Base-by-base conservation (phyloP, 352 stramenopile genomes). In the Globisporangium carolinianum region DNA sequence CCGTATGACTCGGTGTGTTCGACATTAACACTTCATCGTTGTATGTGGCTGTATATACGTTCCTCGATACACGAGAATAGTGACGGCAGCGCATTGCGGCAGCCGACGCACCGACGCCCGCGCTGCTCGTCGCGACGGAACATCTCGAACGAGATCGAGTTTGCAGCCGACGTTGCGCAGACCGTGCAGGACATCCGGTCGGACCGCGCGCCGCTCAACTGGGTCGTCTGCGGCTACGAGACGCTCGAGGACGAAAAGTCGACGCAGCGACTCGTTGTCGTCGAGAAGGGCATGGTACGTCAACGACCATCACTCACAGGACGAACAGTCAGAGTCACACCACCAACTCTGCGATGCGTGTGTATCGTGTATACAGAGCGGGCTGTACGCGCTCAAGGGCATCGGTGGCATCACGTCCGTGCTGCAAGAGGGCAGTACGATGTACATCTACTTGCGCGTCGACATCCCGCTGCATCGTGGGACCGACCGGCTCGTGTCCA, bases 401-500 rank as follows among this genome's bases (percentile, higher is more conserved):
- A 78, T 95, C 38, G 83, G 81, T 18, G 86, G 86, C 11, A 93
- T 95, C 61, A 88, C 69, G 4, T 81, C 69, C 0, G 72, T 83
- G 9, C 47, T 93, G 36, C 76, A 90, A 51, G 81, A 91, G 57
- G 82, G 76, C 11, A 76, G 68, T 49, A 92, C 84, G 14, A 94
- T 94, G 84, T 95, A 95, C 69, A 87, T 95, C 71, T 95, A 95
- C 63, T 64, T 95, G 8, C 82, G 84, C n/a, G 81, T 95, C 11
- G 86, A 95, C 60, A 76, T 95, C 38, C 83, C 83, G 15, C 64
- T 95, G 41, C 80, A 93, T 60, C 81, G 81, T 37, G 81, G 79
- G 50, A 89, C 77, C n/a, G 79, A 91, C 43, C 69, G 80, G 9
- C 87, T 91, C 56, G 81, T 95, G 42, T 91, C 84, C 18, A 95